Evolutionary conservation across 768 basidiomycete species (phyloP), one percentile per base, ranked within the genome.

Genomic region (Mrakia frigida): DNA sequence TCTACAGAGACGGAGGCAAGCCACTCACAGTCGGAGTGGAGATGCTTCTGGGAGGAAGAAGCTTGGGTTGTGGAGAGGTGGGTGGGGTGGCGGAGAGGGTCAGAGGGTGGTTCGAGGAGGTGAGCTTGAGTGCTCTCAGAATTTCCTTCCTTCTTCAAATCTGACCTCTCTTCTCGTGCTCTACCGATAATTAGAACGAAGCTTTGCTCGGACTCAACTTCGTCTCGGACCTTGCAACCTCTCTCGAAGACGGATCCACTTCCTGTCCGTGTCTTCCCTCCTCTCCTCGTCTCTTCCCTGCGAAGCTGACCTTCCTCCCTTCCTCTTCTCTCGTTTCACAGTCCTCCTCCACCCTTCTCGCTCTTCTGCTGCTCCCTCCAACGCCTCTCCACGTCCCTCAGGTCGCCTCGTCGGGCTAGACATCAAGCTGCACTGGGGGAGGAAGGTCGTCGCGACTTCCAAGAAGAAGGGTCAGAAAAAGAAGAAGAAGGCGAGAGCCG

Each of bases 381-480:
- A 68, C 13, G 39, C 65, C 25, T 68, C 65, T 13, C 39, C 21
- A 1, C 65, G 65, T 68, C 65, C 65, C 16, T 37, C 65, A 1
- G 65, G 65, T 25, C 35, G 65, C 7, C 65, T 68, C 65, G 35
- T 68, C 39, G 65, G 21, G 14, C 25, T 68, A 39, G 65, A 68
- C 65, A n/a, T 68, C 65, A 68, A 68, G 23, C 65, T 68, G 21
- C 35, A 68, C 65, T 68, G 65, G 65, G 65, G 65, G 37, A 35
- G 65, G 25, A 68, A 68, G 65, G 37, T 68, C 65, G 23, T 28
- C 9, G 13, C 56, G 25, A 56, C 6, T 1, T 25, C 25, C 1
- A 56, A 56, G 28, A 23, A 4, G 6, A 56, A 56, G 56, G 56
- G 56, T 13, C 1, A 33, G 35, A 68, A 68, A 25, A 68, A 68